phyloP scores from a whole-genome alignment of 345 rosid genomes.

The Sisymbrium altissimum region DNA sequence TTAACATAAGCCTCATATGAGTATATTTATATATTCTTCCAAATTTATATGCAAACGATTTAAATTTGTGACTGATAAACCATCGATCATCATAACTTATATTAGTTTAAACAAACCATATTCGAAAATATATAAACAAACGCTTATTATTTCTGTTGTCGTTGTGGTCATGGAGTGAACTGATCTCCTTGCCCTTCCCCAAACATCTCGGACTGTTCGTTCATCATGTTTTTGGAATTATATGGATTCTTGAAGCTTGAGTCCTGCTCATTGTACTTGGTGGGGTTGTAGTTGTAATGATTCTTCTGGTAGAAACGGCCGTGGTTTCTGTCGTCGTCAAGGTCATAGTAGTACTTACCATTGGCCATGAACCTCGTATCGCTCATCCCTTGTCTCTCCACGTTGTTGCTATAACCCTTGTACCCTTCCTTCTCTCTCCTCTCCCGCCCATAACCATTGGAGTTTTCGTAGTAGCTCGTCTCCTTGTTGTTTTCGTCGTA shows the following conservation, averaged over 20 bases:
- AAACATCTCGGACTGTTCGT: constrained; percentile 8
- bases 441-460: constrained; percentile 8
- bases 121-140: background rate
- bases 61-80: background rate
- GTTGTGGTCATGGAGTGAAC: constrained; percentile 17
- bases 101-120: background rate
- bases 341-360: constrained; percentile 37
- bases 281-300: constrained; percentile 20
- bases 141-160: background rate
- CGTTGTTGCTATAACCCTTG: constrained; percentile 28
- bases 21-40: background rate
- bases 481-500: constrained; percentile 11
- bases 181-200: constrained; percentile 21
- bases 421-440: constrained; percentile 7
- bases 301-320: constrained; percentile 29
- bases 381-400: constrained; percentile 34
- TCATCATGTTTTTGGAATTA: background rate
- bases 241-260: constrained; percentile 14
- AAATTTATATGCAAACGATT: background rate
- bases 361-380: constrained; percentile 38
- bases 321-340: constrained; percentile 33
- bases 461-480: constrained; percentile 3
- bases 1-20: background rate
- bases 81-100: background rate
- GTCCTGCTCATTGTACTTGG: background rate